These are phyloP conservation scores for Alternaria sp. DNA, from an alignment of 2,329 filamentous ascomycete species.

Conservation along the genomic window DNA sequence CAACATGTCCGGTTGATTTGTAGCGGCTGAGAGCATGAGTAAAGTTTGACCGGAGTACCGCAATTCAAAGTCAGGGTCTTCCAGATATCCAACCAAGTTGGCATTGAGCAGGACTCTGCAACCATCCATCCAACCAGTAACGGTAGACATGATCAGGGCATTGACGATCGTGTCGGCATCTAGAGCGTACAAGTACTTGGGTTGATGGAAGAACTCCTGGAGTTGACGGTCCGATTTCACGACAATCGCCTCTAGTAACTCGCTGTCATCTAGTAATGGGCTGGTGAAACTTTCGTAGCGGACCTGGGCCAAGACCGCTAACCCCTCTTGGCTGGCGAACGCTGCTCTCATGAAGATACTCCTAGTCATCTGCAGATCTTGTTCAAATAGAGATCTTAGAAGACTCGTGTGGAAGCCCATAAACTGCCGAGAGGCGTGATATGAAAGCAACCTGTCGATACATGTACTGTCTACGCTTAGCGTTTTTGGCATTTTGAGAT, in stretches of 20 bases:
- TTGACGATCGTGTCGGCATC: fast-evolving
- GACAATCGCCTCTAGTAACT: not conserved
- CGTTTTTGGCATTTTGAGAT: not conserved
- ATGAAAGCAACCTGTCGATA: no score
- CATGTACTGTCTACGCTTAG: not conserved
- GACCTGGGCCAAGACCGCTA: not conserved
- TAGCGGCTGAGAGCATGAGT: no score
- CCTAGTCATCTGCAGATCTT: not conserved
- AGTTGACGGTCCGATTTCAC: not conserved
- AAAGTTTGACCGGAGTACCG: fast-evolving
- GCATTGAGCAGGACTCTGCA: not conserved
- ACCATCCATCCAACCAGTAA: not conserved
- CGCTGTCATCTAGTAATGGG: not conserved
- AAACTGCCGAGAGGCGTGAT: no score
- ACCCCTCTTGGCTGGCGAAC: no score
- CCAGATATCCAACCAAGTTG: fast-evolving
- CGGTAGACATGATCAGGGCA: not conserved
- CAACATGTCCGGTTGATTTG: no score
- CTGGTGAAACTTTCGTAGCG: not conserved
- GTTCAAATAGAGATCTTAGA: not conserved
- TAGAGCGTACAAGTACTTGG: fast-evolving
- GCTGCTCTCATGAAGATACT: no score
- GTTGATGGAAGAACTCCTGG: not conserved
- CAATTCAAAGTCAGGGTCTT: fast-evolving
- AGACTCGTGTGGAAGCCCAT: fast-evolving